Evolutionary conservation across 2,329 filamentous ascomycete species (phyloP).

Genomic region (Pseudopithomyces maydicus): DNA sequence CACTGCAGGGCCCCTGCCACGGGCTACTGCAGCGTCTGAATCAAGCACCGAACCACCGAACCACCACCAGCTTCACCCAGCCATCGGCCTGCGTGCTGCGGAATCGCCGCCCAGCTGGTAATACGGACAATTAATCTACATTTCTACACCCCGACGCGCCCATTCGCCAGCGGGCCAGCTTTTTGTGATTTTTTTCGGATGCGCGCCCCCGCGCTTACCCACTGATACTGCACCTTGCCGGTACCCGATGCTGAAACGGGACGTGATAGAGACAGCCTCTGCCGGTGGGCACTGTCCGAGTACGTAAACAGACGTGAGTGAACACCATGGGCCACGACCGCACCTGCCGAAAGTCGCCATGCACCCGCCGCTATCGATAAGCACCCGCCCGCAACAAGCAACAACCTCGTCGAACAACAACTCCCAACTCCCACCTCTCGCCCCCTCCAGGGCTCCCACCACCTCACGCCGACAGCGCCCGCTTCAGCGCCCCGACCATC

Average conservation of each 20-base stretch:
- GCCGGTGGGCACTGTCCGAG: neutral
- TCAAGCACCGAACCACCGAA: conserved; percentile 1
- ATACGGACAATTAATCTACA: conserved; percentile 20
- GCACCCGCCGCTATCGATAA: too few relatives aligned
- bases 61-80: neutral
- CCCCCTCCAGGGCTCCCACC: too few relatives aligned
- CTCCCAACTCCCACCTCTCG: too few relatives aligned
- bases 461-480: neutral
- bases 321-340: neutral
- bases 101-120: conserved; percentile 13
- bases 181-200: conserved; percentile 6
- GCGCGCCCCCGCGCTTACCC: neutral
- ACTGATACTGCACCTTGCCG: conserved; percentile 5
- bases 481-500: neutral
- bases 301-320: neutral
- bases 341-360: neutral
- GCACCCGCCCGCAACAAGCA: too few relatives aligned
- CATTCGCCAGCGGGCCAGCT: conserved; percentile 15
- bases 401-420: too few relatives aligned
- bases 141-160: conserved; percentile 9
- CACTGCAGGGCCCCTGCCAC: neutral
- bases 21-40: neutral
- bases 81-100: conserved; percentile 9
- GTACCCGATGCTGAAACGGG: neutral
- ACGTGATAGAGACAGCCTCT: neutral